Base-by-base conservation (phyloP, 805 yeast genomes). In the Myxozyma sirexii region DNA sequence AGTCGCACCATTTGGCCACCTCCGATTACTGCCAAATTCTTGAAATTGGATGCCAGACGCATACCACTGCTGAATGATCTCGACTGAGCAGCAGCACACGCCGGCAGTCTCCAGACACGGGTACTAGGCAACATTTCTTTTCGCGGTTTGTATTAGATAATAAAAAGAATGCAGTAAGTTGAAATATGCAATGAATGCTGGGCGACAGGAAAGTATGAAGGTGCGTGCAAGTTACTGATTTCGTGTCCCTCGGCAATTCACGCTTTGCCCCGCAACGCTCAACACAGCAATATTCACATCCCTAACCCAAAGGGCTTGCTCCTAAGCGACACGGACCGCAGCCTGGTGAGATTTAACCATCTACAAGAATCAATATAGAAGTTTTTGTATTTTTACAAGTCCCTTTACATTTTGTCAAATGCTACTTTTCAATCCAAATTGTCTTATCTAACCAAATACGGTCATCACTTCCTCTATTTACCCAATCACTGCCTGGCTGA, bases 1-100 rank as follows among this genome's bases (percentile, higher is more conserved):
- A 38, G 7, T 8, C 42, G 21, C 17, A 71, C 75, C 80, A 77
- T 77, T 63, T 77, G 80, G 57, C 80, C 80, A 1, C 79, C 75
- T 26, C 80, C 80, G 43, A 77, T 69, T 13, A 75, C 79, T 5
- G 76, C 71, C 44, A 75, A 56, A 10, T 68, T 59, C 54, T 64
- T 56, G 17, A 71, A 63, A 17, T 24, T 44, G 10, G 31, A 23
- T 12, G 23, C 24, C n/a, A 29, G 17, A 12, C 39, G 31, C 33
- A 43, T 27, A 15, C 35, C 33, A 35, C 48, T 56, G 27, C 26
- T 35, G 35, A 13, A 12, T 39, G n/a, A 24, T 21, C 38, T 4
- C 5, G 19, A 13, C 5, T 31, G 4, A 38, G 42, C 2, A 3
- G 2, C 17, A 38, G 5, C 21, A n/a, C 42, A 19, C 42, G 19